Evolutionary conservation across 495 filamentous ascomycete genomes (phyloP).

Genomic region (Mytilinidion resinicola): DNA sequence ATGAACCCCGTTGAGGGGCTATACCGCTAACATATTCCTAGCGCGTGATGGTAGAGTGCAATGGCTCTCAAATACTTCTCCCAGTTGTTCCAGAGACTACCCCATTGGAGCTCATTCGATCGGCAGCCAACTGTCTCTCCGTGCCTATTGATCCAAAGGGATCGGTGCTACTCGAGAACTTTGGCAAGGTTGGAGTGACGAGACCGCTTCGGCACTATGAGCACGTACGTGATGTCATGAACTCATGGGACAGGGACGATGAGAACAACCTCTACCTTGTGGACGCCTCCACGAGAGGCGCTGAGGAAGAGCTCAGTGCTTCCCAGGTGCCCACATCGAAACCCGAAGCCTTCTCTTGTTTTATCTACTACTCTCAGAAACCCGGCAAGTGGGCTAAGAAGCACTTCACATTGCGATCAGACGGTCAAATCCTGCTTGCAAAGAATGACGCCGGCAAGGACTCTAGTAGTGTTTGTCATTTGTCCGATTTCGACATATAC

Average conservation of each 20-base stretch:
- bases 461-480: conserved; percentile 63
- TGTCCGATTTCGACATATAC: conserved; percentile 94
- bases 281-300: conserved; percentile 42
- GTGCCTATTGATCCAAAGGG: conserved; percentile 53
- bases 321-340: conserved; percentile 50
- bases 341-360: conserved; percentile 56
- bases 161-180: conserved; percentile 69
- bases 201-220: conserved; percentile 83
- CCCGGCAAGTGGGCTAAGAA: conserved; percentile 83
- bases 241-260: conserved; percentile 78
- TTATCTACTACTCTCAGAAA: conserved; percentile 73
- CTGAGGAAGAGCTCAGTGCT: conserved; percentile 45
- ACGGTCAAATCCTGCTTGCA: conserved; percentile 67
- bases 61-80: conserved; percentile 54
- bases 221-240: conserved; percentile 78
- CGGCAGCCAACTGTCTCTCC: conserved; percentile 49
- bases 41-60: conserved; percentile 62
- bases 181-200: conserved; percentile 68
- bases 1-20: conserved; percentile 2
- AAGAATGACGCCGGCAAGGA: conserved; percentile 66
- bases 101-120: conserved; percentile 60
- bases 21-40: conserved; percentile 23
- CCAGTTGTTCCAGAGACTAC: conserved; percentile 68
- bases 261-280: conserved; percentile 64
- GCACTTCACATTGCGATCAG: conserved; percentile 63